Conservation (phyloP, 2,329 filamentous ascomycete genomes). For the Lasiodiplodia sp. region DNA sequence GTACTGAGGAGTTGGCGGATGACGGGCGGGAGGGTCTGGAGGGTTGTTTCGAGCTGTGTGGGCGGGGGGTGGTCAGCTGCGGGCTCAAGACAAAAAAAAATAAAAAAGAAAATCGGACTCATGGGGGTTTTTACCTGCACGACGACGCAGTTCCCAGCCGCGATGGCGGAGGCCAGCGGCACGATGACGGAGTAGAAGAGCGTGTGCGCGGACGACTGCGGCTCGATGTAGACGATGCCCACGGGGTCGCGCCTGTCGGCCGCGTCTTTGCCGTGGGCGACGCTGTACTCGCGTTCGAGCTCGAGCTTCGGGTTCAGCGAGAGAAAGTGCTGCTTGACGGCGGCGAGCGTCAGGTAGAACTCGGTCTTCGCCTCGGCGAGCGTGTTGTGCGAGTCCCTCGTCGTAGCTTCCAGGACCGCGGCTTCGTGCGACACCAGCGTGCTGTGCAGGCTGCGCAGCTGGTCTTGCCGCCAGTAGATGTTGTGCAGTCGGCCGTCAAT, state of each 20-base stretch:
- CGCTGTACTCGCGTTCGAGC: slow-evolving; percentile 52
- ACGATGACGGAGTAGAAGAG: slow-evolving; percentile 56
- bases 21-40: slow-evolving; percentile 45
- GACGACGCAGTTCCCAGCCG: slow-evolving; percentile 60
- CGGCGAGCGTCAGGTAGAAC: slow-evolving; percentile 49
- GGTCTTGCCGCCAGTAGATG: slow-evolving; percentile 54
- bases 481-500: slow-evolving; percentile 56
- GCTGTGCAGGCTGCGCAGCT: slow-evolving; percentile 54
- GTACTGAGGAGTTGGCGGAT: slow-evolving; percentile 49
- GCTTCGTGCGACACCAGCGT: slow-evolving; percentile 45
- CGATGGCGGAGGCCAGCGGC: slow-evolving; percentile 56
- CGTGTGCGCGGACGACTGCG: slow-evolving; percentile 50
- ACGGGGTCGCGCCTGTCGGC: slow-evolving; percentile 42
- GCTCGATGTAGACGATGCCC: slow-evolving; percentile 59
- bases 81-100: neutral
- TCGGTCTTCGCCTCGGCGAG: slow-evolving; percentile 52
- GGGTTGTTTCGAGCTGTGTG: slow-evolving; percentile 49
- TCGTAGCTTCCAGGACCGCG: slow-evolving; percentile 50
- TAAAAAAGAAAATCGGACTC: neutral
- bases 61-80: neutral
- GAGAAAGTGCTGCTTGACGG: slow-evolving; percentile 50
- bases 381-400: slow-evolving; percentile 47
- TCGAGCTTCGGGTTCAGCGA: slow-evolving; percentile 49
- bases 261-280: slow-evolving; percentile 51
- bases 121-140: slow-evolving; percentile 50